Percentiles rank a stretch among this genome's conserved stretches.
These are phyloP conservation scores for Suillus decipiens DNA, from an alignment of 768 basidiomycete species.

Conservation along the genomic window DNA sequence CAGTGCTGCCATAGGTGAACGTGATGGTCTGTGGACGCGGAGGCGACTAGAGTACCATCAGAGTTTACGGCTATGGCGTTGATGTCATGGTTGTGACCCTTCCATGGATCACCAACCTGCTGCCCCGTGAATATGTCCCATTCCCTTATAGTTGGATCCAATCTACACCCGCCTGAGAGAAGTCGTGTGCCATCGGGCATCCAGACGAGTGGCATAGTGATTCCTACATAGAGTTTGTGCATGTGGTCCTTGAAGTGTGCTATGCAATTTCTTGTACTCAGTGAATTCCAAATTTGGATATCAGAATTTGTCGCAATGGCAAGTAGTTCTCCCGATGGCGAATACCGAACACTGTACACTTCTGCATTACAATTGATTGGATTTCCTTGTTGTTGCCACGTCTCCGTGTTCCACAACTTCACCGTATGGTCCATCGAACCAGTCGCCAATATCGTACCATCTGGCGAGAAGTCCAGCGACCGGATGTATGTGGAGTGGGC, in stretches of 20 bases:
- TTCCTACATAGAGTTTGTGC: background rate
- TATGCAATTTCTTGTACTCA: background rate
- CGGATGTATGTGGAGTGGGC: conserved; percentile 1
- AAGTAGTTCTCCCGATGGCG: conserved; percentile 4
- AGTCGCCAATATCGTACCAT: background rate
- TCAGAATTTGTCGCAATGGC: conserved; percentile 1
- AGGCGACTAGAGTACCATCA: conserved; percentile 1
- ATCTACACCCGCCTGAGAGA: background rate
- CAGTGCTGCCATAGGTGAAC: background rate
- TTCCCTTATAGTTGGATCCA: background rate
- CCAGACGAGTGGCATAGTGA: background rate
- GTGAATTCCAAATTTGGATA: background rate
- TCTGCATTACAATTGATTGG: background rate
- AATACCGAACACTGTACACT: background rate
- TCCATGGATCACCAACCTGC: conserved; percentile 1
- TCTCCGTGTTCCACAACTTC: background rate
- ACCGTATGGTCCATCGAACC: background rate
- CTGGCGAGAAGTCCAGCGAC: background rate
- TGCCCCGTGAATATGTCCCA: background rate
- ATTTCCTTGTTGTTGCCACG: conserved; percentile 1
- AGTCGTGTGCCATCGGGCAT: background rate
- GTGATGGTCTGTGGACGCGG: background rate
- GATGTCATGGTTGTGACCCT: background rate
- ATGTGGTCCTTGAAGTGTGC: conserved; percentile 2
- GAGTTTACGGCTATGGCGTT: background rate